Evolutionary conservation across 352 stramenopile genomes (phyloP).

Genomic region (Thalassiosira hispida): DNA sequence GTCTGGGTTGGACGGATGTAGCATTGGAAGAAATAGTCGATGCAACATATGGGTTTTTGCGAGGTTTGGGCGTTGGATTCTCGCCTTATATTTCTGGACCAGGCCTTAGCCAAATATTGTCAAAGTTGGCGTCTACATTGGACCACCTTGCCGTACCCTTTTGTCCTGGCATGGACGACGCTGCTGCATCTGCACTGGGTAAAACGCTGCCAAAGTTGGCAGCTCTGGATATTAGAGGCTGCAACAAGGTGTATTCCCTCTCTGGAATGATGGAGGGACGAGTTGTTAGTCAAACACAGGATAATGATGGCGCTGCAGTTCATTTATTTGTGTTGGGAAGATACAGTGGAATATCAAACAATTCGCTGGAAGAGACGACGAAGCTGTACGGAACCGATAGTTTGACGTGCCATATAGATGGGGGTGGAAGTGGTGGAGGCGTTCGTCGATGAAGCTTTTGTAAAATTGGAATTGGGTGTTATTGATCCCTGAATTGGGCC

Average conservation of each 20-base stretch:
- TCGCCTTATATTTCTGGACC: slow-evolving; percentile 48
- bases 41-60: slow-evolving; percentile 37
- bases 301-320: slow-evolving; percentile 10
- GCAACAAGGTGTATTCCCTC: slow-evolving; percentile 59
- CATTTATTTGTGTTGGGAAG: slow-evolving; percentile 73
- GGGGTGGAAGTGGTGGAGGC: slow-evolving; percentile 63
- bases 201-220: slow-evolving; percentile 60
- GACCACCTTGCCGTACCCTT: slow-evolving; percentile 69
- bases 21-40: slow-evolving; percentile 51
- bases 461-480: too few species aligned
- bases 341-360: slow-evolving; percentile 67
- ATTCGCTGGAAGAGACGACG: slow-evolving; percentile 71
- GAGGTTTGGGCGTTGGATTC: slow-evolving; percentile 69
- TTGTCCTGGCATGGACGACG: slow-evolving; percentile 61
- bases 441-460: slow-evolving; percentile 54
- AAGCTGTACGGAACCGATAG: slow-evolving; percentile 45
- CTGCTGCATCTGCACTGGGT: slow-evolving; percentile 65
- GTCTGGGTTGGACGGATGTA: slow-evolving; percentile 72
- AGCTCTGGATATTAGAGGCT: slow-evolving; percentile 77
- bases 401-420: slow-evolving; percentile 67
- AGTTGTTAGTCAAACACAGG: slow-evolving; percentile 6
- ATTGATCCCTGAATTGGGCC: too few species aligned
- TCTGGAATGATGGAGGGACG: slow-evolving; percentile 78
- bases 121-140: slow-evolving; percentile 36
- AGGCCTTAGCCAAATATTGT: slow-evolving; percentile 57